These are phyloP conservation scores for sweet orange (Citrus sinensis) DNA, from an alignment of 345 rosid species.

Conservation along the genomic window DVS_A1.0 CM039168.1:30259001-30259500, in stretches of 20 bases:
- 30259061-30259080: neutral
- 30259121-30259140: neutral
- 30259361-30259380: neutral
- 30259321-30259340: constrained; percentile 10
- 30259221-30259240: neutral
- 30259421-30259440: neutral
- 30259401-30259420: neutral
- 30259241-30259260: neutral
- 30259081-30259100: too few species aligned
- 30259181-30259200: neutral
- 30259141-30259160: neutral
- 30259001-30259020: neutral
- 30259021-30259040: too few species aligned
- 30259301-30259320: neutral
- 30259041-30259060: neutral
- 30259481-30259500: too few species aligned
- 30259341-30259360: neutral
- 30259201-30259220: neutral
- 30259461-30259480: neutral
- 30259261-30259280: neutral
- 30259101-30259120: too few species aligned
- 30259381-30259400: neutral
- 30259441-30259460: neutral
- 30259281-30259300: neutral
- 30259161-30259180: neutral